phyloP scores from a whole-genome alignment of 129 eudicot genomes.

The Helianthus tuberosus region DNA sequence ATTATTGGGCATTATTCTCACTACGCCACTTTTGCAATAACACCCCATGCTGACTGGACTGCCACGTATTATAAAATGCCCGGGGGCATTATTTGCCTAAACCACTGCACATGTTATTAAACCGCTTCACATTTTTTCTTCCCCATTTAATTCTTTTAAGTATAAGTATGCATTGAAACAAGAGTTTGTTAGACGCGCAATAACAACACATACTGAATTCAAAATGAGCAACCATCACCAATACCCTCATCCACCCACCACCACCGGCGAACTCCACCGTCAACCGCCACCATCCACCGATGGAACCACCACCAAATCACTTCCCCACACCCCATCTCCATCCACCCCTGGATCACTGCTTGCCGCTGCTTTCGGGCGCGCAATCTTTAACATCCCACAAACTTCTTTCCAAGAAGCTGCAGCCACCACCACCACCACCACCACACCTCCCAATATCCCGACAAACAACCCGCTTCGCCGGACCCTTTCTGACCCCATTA shows the following conservation, averaged over 20 bases:
- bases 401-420: constrained; percentile 18
- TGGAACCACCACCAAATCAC: neutral
- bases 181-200: neutral
- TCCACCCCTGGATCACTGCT: constrained; percentile 4
- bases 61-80: too few relatives aligned
- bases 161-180: too few relatives aligned
- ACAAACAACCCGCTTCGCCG: neutral
- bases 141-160: too few relatives aligned
- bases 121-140: too few relatives aligned
- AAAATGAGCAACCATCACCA: constrained; percentile 7
- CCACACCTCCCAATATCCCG: neutral
- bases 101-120: too few relatives aligned
- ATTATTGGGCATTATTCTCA: too few relatives aligned
- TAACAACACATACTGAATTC: too few relatives aligned
- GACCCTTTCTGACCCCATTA: neutral
- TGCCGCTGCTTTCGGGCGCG: constrained; percentile 5
- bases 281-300: constrained; percentile 9
- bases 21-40: too few relatives aligned
- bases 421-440: neutral
- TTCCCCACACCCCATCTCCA: constrained; percentile 11
- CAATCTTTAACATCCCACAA: constrained; percentile 10
- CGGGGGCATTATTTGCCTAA: too few relatives aligned
- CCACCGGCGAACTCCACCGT: constrained; percentile 6
- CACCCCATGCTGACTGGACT: too few relatives aligned
- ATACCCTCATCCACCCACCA: constrained; percentile 1